Percentiles rank a stretch among this genome's conserved stretches.
phyloP scores from a whole-genome alignment of 305 asterid genomes.

The Nicotiana rustica region DNA sequence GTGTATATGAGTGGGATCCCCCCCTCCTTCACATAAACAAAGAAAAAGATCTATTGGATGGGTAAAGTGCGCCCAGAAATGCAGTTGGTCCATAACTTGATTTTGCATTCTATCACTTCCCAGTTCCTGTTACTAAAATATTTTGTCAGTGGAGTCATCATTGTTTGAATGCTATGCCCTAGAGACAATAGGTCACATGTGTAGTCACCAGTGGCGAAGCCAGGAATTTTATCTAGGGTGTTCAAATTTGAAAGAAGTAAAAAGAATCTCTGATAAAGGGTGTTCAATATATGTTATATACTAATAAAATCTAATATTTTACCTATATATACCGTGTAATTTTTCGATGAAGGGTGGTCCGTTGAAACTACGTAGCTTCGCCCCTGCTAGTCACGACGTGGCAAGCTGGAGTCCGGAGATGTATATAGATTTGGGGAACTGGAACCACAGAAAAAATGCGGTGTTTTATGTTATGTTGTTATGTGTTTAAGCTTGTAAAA shows the following conservation, averaged over 20 bases:
- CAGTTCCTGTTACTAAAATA: slow-evolving; percentile 16
- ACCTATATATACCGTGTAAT: no score
- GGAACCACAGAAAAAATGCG: background rate
- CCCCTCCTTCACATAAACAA: background rate
- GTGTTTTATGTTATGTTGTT: background rate
- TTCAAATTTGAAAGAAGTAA: no score
- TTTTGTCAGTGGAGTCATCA: background rate
- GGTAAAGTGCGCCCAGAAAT: slow-evolving; percentile 20
- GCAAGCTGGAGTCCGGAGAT: background rate
- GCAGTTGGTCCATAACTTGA: background rate
- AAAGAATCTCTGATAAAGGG: no score
- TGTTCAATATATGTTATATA: no score
- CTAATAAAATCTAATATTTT: no score
- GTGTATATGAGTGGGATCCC: slow-evolving; percentile 18
- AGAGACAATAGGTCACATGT: slow-evolving; percentile 15
- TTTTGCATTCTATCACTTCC: slow-evolving; percentile 21
- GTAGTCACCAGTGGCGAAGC: background rate
- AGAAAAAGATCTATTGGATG: background rate
- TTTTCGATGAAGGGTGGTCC: no score
- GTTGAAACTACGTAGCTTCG: no score
- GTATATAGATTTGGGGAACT: background rate
- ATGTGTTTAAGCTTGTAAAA: background rate
- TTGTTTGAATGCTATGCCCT: slow-evolving; percentile 21
- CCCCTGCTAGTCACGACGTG: background rate
- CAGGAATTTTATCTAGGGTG: no score